Percentiles rank a stretch among this genome's conserved stretches.
phyloP scores from a whole-genome alignment of 768 basidiomycete genomes.

The Lactifluus pinguis region DNA sequence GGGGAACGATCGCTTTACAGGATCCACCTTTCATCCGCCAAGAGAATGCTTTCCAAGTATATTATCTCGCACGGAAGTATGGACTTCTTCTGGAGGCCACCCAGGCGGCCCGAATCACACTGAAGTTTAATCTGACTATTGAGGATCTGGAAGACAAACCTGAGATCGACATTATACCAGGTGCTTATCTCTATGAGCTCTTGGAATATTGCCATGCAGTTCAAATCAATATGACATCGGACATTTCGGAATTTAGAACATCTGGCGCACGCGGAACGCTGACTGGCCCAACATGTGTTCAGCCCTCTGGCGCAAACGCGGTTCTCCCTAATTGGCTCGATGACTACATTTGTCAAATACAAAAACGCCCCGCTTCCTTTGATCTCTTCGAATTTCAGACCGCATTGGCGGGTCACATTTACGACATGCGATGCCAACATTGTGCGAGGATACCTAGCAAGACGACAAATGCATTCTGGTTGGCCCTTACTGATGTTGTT shows the following conservation, averaged over 20 bases:
- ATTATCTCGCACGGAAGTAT: neutral
- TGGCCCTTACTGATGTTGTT: too few relatives aligned
- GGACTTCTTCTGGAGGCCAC: neutral
- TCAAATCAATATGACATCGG: neutral
- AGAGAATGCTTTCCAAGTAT: neutral
- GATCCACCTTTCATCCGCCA: neutral
- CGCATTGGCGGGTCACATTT: neutral
- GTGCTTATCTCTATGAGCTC: neutral
- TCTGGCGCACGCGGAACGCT: neutral
- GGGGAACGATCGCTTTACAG: neutral
- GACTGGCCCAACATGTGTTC: neutral
- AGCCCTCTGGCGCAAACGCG: neutral
- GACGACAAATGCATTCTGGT: too few relatives aligned
- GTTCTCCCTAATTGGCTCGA: neutral
- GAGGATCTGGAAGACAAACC: neutral
- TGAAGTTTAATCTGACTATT: neutral
- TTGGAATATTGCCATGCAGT: neutral
- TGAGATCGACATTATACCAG: neutral
- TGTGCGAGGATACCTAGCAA: too few relatives aligned
- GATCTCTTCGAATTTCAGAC: neutral
- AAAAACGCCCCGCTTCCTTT: neutral
- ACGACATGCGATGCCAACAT: too few relatives aligned
- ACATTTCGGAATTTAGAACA: neutral
- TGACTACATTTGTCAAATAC: neutral
- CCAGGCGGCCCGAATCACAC: neutral